Conservation (phyloP, 2,329 filamentous ascomycete species). For the Sphaerulina musiva region DNA sequence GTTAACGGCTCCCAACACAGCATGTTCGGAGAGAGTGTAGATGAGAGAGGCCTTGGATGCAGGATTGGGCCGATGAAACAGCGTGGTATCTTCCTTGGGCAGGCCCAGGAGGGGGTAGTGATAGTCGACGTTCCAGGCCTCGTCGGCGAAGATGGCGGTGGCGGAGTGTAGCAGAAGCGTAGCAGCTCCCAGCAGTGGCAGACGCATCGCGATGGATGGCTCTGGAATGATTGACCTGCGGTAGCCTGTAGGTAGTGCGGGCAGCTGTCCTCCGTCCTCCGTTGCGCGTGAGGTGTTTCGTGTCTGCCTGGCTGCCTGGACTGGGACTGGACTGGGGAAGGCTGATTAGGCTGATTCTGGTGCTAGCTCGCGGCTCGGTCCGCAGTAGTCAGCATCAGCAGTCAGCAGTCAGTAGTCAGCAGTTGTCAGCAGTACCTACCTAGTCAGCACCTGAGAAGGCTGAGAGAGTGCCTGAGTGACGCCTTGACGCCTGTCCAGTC, state of each 20-base stretch:
- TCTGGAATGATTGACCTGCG: background rate
- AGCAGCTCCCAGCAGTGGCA: conserved; percentile 27
- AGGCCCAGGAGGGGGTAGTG: conserved; percentile 83
- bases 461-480: too few species aligned
- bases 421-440: too few species aligned
- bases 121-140: conserved; percentile 87
- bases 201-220: conserved; percentile 17
- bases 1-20: conserved; percentile 79
- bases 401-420: too few species aligned
- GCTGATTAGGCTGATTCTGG: background rate
- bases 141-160: conserved; percentile 74
- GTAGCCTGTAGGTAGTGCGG: too few species aligned
- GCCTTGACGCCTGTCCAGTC: too few species aligned
- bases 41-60: conserved; percentile 81
- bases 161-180: conserved; percentile 46
- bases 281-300: conserved; percentile 1
- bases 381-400: too few species aligned
- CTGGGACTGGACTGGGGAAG: background rate
- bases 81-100: conserved; percentile 75
- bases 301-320: background rate
- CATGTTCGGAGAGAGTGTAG: conserved; percentile 81
- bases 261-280: too few species aligned
- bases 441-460: too few species aligned
- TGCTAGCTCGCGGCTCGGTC: background rate
- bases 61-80: conserved; percentile 83